Conservation (phyloP, 1,284 basidiomycete species). For the Ganoderma meredithae region DNA sequence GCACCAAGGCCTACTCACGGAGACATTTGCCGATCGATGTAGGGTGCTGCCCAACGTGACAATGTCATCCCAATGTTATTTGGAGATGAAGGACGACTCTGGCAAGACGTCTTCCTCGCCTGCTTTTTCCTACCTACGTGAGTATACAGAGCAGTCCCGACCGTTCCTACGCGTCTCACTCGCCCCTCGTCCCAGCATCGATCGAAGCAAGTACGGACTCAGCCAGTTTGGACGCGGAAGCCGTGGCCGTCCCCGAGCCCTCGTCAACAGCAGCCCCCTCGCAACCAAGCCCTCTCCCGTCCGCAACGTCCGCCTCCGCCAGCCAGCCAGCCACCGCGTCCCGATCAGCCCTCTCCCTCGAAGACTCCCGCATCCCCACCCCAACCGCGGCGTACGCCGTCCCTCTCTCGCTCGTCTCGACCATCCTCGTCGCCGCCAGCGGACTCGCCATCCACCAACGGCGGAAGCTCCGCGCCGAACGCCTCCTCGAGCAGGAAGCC, state of each 20-base stretch:
- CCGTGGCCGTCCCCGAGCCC: slow-evolving; percentile 1
- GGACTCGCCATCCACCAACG: slow-evolving; percentile 41
- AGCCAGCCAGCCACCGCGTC: slow-evolving; percentile 21
- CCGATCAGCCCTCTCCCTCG: slow-evolving; percentile 28
- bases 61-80: slow-evolving; percentile 39
- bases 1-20: background rate
- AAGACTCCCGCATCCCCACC: slow-evolving; percentile 42
- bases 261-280: slow-evolving; percentile 2
- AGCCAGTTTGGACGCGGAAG: background rate
- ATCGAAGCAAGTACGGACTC: background rate
- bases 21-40: background rate
- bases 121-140: slow-evolving; percentile 50
- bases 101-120: slow-evolving; percentile 48
- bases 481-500: slow-evolving; percentile 26
- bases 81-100: slow-evolving; percentile 52
- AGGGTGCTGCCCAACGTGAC: slow-evolving; percentile 47
- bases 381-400: slow-evolving; percentile 53
- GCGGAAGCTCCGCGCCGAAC: slow-evolving; percentile 39
- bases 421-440: slow-evolving; percentile 48
- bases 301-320: slow-evolving; percentile 3
- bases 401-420: slow-evolving; percentile 51
- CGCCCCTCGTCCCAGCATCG: background rate
- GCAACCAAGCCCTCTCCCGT: background rate
- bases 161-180: background rate
- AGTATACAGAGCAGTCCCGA: slow-evolving; percentile 28